Conservation (phyloP, 305 asterid species). For the Solanum hybrid region DNA sequence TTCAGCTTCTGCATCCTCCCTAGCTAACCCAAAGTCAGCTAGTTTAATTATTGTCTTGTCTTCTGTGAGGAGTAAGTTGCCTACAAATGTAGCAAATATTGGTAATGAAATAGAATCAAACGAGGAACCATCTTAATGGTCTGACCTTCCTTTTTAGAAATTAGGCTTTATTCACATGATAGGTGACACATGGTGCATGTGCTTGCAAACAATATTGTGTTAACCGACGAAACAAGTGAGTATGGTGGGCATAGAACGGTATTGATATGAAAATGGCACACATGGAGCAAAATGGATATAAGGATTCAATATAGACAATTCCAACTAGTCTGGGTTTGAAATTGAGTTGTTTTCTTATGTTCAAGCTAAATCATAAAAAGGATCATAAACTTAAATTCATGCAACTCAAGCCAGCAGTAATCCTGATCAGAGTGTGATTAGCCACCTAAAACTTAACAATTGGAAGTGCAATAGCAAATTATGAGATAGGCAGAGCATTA, state of each 20-base stretch:
- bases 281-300: not conserved
- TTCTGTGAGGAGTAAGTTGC: slow-evolving; percentile 53
- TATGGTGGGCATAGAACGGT: not conserved
- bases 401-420: not conserved
- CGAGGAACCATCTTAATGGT: not conserved
- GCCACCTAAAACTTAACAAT: slow-evolving; percentile 6
- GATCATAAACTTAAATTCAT: not conserved
- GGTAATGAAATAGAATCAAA: not conserved
- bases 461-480: slow-evolving; percentile 1
- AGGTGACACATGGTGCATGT: not conserved
- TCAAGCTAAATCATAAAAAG: not conserved
- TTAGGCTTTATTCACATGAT: not conserved
- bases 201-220: not conserved
- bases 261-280: not conserved
- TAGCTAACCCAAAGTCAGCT: slow-evolving; percentile 62
- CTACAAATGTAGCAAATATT: slow-evolving; percentile 12
- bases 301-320: not conserved
- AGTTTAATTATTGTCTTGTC: slow-evolving; percentile 38
- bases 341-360: not conserved
- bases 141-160: not conserved
- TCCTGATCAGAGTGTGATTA: not conserved
- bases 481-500: slow-evolving; percentile 12
- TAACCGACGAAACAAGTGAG: not conserved
- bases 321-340: not conserved
- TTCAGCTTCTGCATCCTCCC: slow-evolving; percentile 42